phyloP scores from a whole-genome alignment of 768 basidiomycete genomes.

The Lyophyllum shimeji region DNA sequence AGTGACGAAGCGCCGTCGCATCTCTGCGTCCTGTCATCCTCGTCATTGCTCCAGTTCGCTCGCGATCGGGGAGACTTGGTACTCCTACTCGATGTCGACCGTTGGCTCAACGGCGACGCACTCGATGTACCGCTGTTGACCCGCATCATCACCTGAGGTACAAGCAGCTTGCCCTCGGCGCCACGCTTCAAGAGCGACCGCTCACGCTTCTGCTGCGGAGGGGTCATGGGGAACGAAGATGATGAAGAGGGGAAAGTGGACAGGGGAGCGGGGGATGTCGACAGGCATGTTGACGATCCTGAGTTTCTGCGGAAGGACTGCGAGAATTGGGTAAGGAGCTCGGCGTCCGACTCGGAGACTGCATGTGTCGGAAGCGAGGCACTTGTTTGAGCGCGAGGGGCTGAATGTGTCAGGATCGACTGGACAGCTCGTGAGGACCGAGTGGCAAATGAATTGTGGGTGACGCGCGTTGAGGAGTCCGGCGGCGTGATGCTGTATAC shows the following conservation, averaged over 20 bases:
- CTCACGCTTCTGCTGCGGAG: conserved; percentile 39
- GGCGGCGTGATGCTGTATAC: conserved; percentile 56
- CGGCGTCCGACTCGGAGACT: conserved; percentile 29
- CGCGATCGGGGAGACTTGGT: conserved; percentile 34
- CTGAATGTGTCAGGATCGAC: conserved; percentile 41
- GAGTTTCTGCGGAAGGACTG: conserved; percentile 57
- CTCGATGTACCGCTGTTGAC: conserved; percentile 34
- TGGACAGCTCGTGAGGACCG: conserved; percentile 49
- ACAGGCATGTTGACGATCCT: conserved; percentile 35
- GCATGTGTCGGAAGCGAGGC: conserved; percentile 9
- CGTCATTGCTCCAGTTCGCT: conserved; percentile 23
- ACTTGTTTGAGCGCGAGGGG: conserved; percentile 13
- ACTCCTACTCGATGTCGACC: conserved; percentile 25
- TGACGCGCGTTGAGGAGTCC: conserved; percentile 28
- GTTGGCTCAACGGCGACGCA: conserved; percentile 34
- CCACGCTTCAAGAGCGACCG: conserved; percentile 56
- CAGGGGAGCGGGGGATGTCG: conserved; percentile 31
- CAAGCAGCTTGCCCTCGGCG: conserved; percentile 65
- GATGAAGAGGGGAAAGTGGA: conserved; percentile 35
- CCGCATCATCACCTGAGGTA: conserved; percentile 42
- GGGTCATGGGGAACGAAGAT: conserved; percentile 33
- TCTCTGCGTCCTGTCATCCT: conserved; percentile 26
- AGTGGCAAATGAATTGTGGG: conserved; percentile 48
- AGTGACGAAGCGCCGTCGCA: conserved; percentile 21
- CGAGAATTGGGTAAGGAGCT: conserved; percentile 55